Conservation (phyloP, 2,329 filamentous ascomycete genomes). For the Fusarium irregulare region DNA sequence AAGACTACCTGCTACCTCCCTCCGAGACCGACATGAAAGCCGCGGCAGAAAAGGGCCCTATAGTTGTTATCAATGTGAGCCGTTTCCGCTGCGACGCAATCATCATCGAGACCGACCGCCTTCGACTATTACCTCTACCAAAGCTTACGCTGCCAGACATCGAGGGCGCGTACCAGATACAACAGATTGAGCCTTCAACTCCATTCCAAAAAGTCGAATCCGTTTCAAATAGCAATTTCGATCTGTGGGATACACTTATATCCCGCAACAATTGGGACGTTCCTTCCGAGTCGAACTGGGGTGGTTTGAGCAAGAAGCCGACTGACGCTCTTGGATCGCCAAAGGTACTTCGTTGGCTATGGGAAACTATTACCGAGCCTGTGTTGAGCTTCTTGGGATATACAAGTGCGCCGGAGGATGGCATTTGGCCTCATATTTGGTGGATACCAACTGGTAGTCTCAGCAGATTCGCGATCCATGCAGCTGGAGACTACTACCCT, state of each 20-base stretch:
- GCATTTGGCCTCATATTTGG: not conserved
- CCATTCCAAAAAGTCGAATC: not conserved
- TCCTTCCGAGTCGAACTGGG: not conserved
- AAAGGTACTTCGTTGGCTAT: not conserved
- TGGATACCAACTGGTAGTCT: slow-evolving; percentile 4
- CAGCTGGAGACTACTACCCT: not conserved
- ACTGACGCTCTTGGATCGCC: not conserved
- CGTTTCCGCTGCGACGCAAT: not conserved
- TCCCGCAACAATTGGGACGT: not conserved
- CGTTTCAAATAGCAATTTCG: not conserved
- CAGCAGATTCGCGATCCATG: slow-evolving; percentile 8
- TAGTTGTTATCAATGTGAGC: not conserved
- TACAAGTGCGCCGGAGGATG: not conserved
- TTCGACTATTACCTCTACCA: not conserved
- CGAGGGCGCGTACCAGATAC: not conserved
- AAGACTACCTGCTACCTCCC: not conserved
- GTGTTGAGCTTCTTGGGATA: not conserved
- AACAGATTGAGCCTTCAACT: not conserved
- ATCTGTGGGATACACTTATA: not conserved
- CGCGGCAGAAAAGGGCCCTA: not conserved
- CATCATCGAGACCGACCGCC: not conserved
- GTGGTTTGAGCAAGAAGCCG: not conserved
- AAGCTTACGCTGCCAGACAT: not conserved
- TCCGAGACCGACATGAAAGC: not conserved
- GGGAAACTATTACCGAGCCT: not conserved